These are phyloP conservation scores for Boletus sp. DNA, from an alignment of 1,284 basidiomycete species.

Conservation along the genomic window DNA sequence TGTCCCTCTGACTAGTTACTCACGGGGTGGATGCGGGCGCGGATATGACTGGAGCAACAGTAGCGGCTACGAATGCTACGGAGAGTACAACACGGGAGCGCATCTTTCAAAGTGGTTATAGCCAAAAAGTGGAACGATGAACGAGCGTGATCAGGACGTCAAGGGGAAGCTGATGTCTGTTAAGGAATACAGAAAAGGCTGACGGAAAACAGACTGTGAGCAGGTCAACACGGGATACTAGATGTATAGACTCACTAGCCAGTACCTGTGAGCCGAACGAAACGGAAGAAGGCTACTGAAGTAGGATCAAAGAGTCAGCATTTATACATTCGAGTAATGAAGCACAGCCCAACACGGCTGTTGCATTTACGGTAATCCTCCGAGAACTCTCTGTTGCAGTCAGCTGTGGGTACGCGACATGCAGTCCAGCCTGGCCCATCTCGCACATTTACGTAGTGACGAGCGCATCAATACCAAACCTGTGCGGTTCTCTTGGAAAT, in stretches of 20 bases:
- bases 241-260: slow-evolving; percentile 19
- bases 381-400: too few relatives aligned
- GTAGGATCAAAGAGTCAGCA: not conserved
- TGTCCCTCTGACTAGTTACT: not conserved
- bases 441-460: too few relatives aligned
- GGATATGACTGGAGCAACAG: slow-evolving; percentile 6
- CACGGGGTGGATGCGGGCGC: slow-evolving; percentile 1
- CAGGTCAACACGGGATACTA: not conserved
- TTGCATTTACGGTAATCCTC: too few relatives aligned
- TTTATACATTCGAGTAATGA: slow-evolving; percentile 2
- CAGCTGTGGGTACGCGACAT: too few relatives aligned
- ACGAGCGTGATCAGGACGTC: slow-evolving; percentile 9
- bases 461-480: not conserved
- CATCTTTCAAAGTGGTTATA: slow-evolving; percentile 9
- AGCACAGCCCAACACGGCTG: too few relatives aligned
- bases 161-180: slow-evolving; percentile 9
- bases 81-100: not conserved
- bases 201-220: not conserved
- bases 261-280: slow-evolving; percentile 19
- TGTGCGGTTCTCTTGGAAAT: not conserved
- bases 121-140: not conserved
- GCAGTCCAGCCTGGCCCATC: too few relatives aligned
- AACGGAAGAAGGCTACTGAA: slow-evolving; percentile 12
- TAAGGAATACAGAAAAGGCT: slow-evolving; percentile 13
- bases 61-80: too few relatives aligned